These are phyloP conservation scores for Castanea sativa DNA, from an alignment of 306 rosid genomes.

Conservation along the genomic window DNA sequence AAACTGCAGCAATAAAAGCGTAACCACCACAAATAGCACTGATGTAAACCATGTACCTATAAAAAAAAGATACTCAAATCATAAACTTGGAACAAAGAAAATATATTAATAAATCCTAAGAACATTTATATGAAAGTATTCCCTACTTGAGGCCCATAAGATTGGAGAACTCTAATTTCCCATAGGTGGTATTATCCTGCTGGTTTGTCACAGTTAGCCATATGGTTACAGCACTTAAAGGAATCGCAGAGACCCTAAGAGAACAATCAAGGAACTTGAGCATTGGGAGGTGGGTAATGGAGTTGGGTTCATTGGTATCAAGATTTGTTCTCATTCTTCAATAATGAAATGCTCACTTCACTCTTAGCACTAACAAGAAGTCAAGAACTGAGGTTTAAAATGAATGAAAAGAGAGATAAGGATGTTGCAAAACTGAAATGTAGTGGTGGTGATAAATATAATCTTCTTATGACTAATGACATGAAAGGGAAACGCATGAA, in stretches of 20 bases:
- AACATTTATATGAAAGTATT: not conserved
- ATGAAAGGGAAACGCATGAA: not conserved
- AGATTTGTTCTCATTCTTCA: conserved; percentile 32
- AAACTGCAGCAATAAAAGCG: conserved; percentile 54
- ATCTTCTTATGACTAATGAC: not conserved
- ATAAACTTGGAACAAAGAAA: not conserved
- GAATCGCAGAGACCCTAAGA: conserved; percentile 58
- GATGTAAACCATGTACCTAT: conserved; percentile 76
- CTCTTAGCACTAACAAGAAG: not conserved
- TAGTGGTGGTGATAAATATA: not conserved
- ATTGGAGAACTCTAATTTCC: conserved; percentile 51
- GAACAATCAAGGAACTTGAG: conserved; percentile 61
- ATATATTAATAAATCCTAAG: not conserved
- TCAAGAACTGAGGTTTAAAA: not conserved
- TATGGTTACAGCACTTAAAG: conserved; percentile 61
- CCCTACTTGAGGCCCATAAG: conserved; percentile 75
- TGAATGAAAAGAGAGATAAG: not conserved
- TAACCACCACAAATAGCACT: conserved; percentile 62
- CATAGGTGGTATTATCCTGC: conserved; percentile 59
- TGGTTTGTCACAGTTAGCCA: conserved; percentile 71
- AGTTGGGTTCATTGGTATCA: conserved; percentile 18
- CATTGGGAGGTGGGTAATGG: conserved; percentile 16
- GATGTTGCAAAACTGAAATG: not conserved
- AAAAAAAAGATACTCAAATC: not conserved
- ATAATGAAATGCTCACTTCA: not conserved